Evolutionary conservation across 1,284 basidiomycete species (phyloP).

Genomic region (Ustilago nuda): DNA sequence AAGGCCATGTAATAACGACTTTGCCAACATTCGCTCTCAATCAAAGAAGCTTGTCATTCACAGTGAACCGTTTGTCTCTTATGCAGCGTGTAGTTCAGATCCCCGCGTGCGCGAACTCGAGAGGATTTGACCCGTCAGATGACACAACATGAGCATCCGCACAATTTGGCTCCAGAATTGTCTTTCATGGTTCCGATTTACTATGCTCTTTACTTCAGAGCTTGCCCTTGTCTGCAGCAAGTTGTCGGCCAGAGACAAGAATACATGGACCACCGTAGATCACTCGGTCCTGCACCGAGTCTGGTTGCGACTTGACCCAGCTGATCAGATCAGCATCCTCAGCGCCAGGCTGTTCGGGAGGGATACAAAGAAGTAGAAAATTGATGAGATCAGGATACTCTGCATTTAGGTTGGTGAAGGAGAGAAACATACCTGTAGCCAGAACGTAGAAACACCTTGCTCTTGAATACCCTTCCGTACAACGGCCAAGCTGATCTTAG

Average conservation of each 20-base stretch:
- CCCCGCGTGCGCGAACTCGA: neutral
- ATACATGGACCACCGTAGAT: constrained; percentile 66
- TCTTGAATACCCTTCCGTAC: constrained; percentile 54
- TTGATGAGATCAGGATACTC: neutral
- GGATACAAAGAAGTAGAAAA: neutral
- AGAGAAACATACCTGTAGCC: constrained; percentile 55
- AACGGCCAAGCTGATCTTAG: constrained; percentile 55
- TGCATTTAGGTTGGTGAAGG: neutral
- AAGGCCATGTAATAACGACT: constrained; percentile 16
- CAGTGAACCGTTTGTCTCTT: neutral
- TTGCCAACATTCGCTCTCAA: neutral
- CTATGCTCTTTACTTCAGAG: constrained; percentile 20
- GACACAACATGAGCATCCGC: neutral
- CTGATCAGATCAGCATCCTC: constrained; percentile 57
- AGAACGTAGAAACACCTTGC: constrained; percentile 53
- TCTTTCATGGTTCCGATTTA: neutral
- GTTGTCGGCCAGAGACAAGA: constrained; percentile 59
- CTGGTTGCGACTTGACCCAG: constrained; percentile 58
- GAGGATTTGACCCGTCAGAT: neutral
- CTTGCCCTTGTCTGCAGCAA: constrained; percentile 61
- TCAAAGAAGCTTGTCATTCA: no score
- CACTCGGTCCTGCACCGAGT: constrained; percentile 52
- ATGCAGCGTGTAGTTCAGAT: neutral
- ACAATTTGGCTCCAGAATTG: neutral
- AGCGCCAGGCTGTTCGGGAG: constrained; percentile 47